Base-by-base conservation (phyloP, 352 stramenopile genomes). In the Phytophthora citricola region DNA sequence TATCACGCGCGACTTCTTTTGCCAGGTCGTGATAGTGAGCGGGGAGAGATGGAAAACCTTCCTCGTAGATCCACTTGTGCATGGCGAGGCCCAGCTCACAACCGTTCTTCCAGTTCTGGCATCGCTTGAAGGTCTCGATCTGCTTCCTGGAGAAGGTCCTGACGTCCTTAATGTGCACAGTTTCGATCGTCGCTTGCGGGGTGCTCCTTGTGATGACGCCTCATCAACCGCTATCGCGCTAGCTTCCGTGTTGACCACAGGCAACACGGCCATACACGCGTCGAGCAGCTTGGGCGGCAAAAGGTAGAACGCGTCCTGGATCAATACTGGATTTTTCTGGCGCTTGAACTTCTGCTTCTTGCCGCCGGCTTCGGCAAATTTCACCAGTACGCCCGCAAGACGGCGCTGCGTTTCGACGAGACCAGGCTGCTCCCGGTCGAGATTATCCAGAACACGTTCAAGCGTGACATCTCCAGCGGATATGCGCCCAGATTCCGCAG, bases 261-360 rank as follows among this genome's bases (percentile, higher is more conserved):
- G 29, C 8, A 65, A 14, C 1, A 24, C 14, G 0, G 40, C 29
- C 1, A 66, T 8, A 5, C 63, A 66, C 1, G 56, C 56, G 15
- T 46, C 10, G 0, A 73, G 24, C 8, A 73, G 17, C 36, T 53
- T 53, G 0, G 31, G 0, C 0, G 66, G 59, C 1, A 69, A 39
- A 1, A 74, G 7, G 39, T 61, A 70, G 40, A 67, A 75, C 4
- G 57, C 31, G 14, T 71, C 51, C 34, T 7, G 10, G 12, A 4
- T 41, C 12, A 41, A 41, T 8, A 41, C 36, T 8, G 36, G 36
- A 41, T 41, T 67, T n/a, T 56, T 26, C 24, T 26, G 24, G 24
- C 1, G 24, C 3, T 26, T 26, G 24, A 3, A 26, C 24, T 26
- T 41, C 5, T 43, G 49, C 10, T 54, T 44, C 51, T 54, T 71